Percentiles rank a stretch among this genome's conserved stretches.
Evolutionary conservation across 2,329 filamentous ascomycete genomes (phyloP).

Genomic region (Aspergillus sp.): DNA sequence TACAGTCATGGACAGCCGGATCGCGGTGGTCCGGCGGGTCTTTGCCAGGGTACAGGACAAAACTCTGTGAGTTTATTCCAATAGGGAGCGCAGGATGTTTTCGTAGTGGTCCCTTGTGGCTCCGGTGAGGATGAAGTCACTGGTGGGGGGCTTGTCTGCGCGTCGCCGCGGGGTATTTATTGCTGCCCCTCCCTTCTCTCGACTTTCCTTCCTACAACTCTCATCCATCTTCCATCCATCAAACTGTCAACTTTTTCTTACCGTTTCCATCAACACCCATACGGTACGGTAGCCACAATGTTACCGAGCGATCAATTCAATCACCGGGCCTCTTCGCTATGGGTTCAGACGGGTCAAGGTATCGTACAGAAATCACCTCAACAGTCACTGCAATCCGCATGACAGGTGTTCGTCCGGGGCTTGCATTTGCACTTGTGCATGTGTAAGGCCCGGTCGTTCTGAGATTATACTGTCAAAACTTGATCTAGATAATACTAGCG

Average conservation of each 20-base stretch:
- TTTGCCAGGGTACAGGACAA: not conserved
- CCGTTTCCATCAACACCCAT: conserved; percentile 4
- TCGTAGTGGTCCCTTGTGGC: conserved; percentile 3
- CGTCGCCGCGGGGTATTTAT: conserved; percentile 10
- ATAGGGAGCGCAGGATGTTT: conserved; percentile 4
- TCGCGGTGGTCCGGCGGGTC: conserved; percentile 12
- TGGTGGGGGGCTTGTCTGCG: conserved; percentile 10
- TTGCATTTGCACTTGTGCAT: not conserved
- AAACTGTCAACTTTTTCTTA: not conserved
- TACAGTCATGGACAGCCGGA: not conserved
- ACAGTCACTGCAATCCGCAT: conserved; percentile 41
- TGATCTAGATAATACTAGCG: conserved; percentile 87
- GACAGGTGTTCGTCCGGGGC: conserved; percentile 43
- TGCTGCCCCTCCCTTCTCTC: conserved; percentile 16
- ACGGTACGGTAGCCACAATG: conserved; percentile 34
- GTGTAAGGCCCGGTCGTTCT: conserved; percentile 48
- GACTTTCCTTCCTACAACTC: not conserved
- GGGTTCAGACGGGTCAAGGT: conserved; percentile 43
- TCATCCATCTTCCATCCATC: not conserved
- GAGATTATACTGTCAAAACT: conserved; percentile 79
- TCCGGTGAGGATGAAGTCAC: conserved; percentile 13
- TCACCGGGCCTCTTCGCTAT: conserved; percentile 25
- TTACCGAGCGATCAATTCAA: conserved; percentile 13
- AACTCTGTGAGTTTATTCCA: conserved; percentile 2
- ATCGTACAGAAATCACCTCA: conserved; percentile 33